These are phyloP conservation scores for Macrolepiota albuminosa DNA, from an alignment of 768 basidiomycete species.

Conservation along the genomic window DNA sequence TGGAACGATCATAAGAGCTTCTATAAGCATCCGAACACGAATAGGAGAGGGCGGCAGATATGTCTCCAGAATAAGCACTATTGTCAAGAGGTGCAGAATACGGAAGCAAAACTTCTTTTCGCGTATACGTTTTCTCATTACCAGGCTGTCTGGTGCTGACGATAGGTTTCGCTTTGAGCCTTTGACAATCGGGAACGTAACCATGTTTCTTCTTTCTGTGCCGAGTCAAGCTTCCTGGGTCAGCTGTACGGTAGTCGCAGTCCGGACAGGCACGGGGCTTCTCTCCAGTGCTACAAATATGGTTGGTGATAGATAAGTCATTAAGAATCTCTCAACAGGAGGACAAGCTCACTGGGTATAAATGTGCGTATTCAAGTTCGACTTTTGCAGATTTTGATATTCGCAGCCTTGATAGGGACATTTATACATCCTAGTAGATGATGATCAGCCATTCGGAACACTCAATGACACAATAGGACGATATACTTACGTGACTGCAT, in stretches of 20 bases:
- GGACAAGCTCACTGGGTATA: conserved; percentile 22
- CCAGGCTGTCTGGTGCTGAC: background rate
- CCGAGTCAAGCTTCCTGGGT: conserved; percentile 25
- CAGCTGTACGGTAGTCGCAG: conserved; percentile 23
- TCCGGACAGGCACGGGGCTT: conserved; percentile 22
- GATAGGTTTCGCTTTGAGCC: conserved; percentile 1
- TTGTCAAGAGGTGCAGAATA: background rate
- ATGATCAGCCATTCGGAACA: background rate
- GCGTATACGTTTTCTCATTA: background rate
- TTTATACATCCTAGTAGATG: conserved; percentile 20
- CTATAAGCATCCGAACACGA: background rate
- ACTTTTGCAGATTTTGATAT: conserved; percentile 24
- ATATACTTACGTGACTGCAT: conserved; percentile 11
- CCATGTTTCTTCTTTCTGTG: conserved; percentile 27
- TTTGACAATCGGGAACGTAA: conserved; percentile 14
- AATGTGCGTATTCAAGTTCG: conserved; percentile 27
- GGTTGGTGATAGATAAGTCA: background rate
- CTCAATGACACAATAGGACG: background rate
- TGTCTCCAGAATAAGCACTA: background rate
- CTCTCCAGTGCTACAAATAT: conserved; percentile 20
- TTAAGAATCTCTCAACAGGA: background rate
- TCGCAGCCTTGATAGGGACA: conserved; percentile 24
- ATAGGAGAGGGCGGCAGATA: background rate
- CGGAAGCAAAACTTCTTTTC: background rate
- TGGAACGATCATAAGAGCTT: background rate